These are phyloP conservation scores for Zalerion maritima DNA, from an alignment of 495 filamentous ascomycete species.

Conservation along the genomic window DNA sequence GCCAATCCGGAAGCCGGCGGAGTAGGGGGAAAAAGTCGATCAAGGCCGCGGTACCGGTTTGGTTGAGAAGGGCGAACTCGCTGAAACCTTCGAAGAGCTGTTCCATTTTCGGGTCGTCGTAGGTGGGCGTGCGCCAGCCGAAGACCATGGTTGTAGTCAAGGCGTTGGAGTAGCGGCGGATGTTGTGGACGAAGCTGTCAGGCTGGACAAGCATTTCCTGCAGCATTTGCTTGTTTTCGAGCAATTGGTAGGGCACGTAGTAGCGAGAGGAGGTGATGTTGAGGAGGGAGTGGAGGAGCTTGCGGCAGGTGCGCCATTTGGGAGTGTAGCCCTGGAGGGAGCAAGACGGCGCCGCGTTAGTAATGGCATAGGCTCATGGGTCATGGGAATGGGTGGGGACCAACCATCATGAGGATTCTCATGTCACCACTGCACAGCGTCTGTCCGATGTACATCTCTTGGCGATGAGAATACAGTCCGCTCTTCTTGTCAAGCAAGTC, in stretches of 20 bases:
- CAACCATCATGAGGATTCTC: slow-evolving; percentile 19
- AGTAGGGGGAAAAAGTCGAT: slow-evolving; percentile 31
- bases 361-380: slow-evolving; percentile 1
- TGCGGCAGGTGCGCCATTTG: slow-evolving; percentile 27
- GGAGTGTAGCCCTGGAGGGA: slow-evolving; percentile 16
- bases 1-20: slow-evolving; percentile 25
- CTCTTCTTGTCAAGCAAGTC: slow-evolving; percentile 24
- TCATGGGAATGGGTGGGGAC: slow-evolving; percentile 1
- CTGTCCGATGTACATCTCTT: slow-evolving; percentile 21
- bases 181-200: slow-evolving; percentile 29
- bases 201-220: slow-evolving; percentile 24
- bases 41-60: slow-evolving; percentile 26
- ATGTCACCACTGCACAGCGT: slow-evolving; percentile 18
- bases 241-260: slow-evolving; percentile 36
- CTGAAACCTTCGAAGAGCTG: slow-evolving; percentile 39
- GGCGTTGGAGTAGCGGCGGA: slow-evolving; percentile 38
- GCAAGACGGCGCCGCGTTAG: slow-evolving; percentile 1
- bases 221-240: slow-evolving; percentile 37
- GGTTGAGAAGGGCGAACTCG: slow-evolving; percentile 27
- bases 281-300: slow-evolving; percentile 28
- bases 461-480: slow-evolving; percentile 22
- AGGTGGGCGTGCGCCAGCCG: slow-evolving; percentile 32
- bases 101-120: slow-evolving; percentile 34
- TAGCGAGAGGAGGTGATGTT: slow-evolving; percentile 21
- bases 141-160: slow-evolving; percentile 43